Evolutionary conservation across 2,329 filamentous ascomycete species (phyloP), one percentile per base, ranked within the genome.

Genomic region (Epichloe coenophiala): DNA sequence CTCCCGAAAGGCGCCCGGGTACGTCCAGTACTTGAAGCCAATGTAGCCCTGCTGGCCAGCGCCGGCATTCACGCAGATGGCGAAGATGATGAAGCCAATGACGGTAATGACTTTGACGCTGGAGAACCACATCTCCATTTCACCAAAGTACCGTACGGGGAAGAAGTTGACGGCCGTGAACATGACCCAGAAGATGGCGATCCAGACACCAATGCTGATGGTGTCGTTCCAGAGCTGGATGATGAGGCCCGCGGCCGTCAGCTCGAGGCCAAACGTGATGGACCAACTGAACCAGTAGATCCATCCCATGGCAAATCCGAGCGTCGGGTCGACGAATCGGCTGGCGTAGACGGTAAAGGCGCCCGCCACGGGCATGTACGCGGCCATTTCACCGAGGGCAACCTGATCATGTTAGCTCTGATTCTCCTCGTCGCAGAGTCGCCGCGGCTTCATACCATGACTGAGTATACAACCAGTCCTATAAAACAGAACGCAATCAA

Each of bases 201-300:
- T 87, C 66, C 84, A 86, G 56, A 89, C 81, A 52, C 76, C 84
- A 50, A 87, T 78, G 59, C 72, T 81, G 52, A 88, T 66, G 19
- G 65, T 62, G 1, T 69, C 55, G 51, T 80, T 72, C 86, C 85
- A 89, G 64, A 84, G 89, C 62, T 88, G 80, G 55, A 89, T 85
- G 51, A 89, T 84, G 45, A 88, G 69, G 5, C 83, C 84, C 1
- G 83, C 80, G 0, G 83, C 83, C 0, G 80, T 85, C 39, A 89
- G 71, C 61, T 90, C 85, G 8, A 88, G 75, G 0, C 84, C 83
- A 57, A 79, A 86, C 0, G 84, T 88, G 51, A 84, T 79, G 17
- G 80, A 74, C 83, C 83, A 90, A 38, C 77, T 82, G 61, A 88
- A 88, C 82, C 83, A 90, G 67, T 90, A 90, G 53, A 87, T 81